Percentiles rank a stretch among this genome's conserved stretches.
Conservation (phyloP, 164 flowering plant species). For the Chloranthus sessilifolius region DNA sequence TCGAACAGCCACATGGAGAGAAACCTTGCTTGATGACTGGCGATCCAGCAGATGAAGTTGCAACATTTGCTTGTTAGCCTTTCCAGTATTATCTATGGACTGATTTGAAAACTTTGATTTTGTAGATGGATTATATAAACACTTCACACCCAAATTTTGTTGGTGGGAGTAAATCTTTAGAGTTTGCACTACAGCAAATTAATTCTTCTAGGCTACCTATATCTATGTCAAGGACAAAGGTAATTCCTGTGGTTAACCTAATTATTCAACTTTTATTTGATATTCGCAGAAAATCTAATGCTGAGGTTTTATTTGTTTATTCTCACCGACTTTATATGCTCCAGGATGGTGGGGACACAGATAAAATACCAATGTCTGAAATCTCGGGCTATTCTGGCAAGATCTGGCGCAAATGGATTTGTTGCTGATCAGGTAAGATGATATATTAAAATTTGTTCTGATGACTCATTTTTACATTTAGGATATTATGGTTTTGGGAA, state of each 20-base stretch:
- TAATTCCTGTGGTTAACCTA: conserved; percentile 9
- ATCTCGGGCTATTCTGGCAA: conserved; percentile 63
- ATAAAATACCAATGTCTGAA: conserved; percentile 57
- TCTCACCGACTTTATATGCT: not conserved
- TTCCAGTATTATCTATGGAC: not conserved
- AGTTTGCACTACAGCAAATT: conserved; percentile 55
- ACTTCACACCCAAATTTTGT: conserved; percentile 91
- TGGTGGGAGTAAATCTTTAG: conserved; percentile 92
- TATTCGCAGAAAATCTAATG: not conserved
- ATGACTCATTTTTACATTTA: too few relatives aligned
- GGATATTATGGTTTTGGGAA: not conserved
- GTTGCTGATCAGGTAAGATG: conserved; percentile 61
- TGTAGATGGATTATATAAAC: conserved; percentile 91
- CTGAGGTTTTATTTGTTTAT: not conserved
- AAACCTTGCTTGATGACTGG: conserved; percentile 88
- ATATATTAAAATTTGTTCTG: not conserved
- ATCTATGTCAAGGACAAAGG: conserved; percentile 50
- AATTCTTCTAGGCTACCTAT: conserved; percentile 45
- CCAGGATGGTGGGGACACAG: conserved; percentile 66
- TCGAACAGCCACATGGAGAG: conserved; percentile 66
- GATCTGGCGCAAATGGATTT: conserved; percentile 62
- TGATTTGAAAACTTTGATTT: not conserved
- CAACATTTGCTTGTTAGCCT: conserved; percentile 84
- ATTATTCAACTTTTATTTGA: not conserved
- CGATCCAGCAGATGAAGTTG: conserved; percentile 69